A percentile compares a stretch with the other conserved stretches of the same genome.
These are phyloP conservation scores for Colletotrichum sp. DNA, from an alignment of 2,329 filamentous ascomycete species.

Conservation along the genomic window DNA sequence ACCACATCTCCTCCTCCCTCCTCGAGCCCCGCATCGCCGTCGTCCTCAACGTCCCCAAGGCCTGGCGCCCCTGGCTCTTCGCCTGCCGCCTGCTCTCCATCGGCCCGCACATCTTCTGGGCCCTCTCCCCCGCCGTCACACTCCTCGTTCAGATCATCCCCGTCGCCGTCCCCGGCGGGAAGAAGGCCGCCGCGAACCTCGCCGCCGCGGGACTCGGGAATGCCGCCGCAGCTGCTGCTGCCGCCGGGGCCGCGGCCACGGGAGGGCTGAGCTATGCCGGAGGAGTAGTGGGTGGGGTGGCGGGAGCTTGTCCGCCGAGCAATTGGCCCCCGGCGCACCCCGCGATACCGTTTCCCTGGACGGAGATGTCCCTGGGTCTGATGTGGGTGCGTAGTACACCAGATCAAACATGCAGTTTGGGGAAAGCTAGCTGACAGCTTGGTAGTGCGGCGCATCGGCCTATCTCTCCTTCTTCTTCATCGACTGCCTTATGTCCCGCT, in stretches of 20 bases:
- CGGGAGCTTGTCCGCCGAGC: constrained; percentile 31
- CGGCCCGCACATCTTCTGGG: constrained; percentile 75
- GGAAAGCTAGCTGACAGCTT: neutral
- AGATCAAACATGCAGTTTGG: fast-evolving
- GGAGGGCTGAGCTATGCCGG: constrained; percentile 24
- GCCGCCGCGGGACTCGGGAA: constrained; percentile 41
- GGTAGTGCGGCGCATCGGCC: constrained; percentile 75
- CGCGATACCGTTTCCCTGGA: constrained; percentile 49
- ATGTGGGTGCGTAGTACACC: constrained; percentile 66
- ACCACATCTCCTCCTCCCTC: constrained; percentile 40
- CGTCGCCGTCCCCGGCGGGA: constrained; percentile 27
- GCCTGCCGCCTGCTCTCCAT: constrained; percentile 76
- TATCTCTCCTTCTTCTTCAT: constrained; percentile 85
- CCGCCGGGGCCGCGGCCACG: neutral
- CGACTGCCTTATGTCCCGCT: constrained; percentile 84
- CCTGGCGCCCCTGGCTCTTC: constrained; percentile 77
- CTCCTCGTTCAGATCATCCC: constrained; percentile 69
- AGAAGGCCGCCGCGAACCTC: neutral
- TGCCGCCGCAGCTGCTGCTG: neutral
- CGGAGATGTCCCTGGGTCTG: constrained; percentile 73
- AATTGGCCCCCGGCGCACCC: constrained; percentile 11
- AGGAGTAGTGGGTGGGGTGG: constrained; percentile 36
- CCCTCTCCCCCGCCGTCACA: constrained; percentile 70
- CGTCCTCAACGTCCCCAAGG: constrained; percentile 73
- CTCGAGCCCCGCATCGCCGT: constrained; percentile 81